Base-by-base conservation (phyloP, 2,329 filamentous ascomycete genomes). In the Sporothrix curviconia region DNA sequence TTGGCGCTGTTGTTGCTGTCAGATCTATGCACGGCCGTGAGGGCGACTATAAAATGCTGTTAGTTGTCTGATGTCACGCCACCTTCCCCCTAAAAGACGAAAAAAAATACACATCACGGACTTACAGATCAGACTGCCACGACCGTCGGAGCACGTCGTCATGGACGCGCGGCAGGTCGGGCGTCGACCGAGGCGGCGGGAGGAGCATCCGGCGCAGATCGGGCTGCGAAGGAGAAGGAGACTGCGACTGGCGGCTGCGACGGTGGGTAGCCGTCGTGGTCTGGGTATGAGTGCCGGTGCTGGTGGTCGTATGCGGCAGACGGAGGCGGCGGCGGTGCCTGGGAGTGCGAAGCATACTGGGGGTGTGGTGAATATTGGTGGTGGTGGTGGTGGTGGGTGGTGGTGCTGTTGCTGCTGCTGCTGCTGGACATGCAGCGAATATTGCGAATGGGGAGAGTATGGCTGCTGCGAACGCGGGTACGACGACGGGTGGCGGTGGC, bases 51-150 rank as follows among this genome's bases (percentile, higher is more conserved):
- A 37, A 64, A 69, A 64, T 74, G 71, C 72, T 19, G 71, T 72
- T 28, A 52, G 30, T 15, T 15, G 34, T 43, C 8, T 9, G 7
- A 24, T 12, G 3, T 11, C 8, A 8, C 14, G 37, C 9, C 6
- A 34, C 12, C n/a, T n/a, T n/a, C n/a, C n/a, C n/a, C n/a, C n/a
- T n/a, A n/a, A n/a, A n/a, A n/a, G n/a, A n/a, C n/a, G n/a, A n/a
- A n/a, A n/a, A n/a, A n/a, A n/a, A n/a, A n/a, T n/a, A n/a, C n/a
- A n/a, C n/a, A n/a, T n/a, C n/a, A n/a, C n/a, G n/a, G n/a, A 75
- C 70, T 56, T 76, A 81, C 64, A 76, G 71, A 57, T 81, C 77
- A 49, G 74, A 70, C 65, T 74, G 72, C 79, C 79, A 82, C 14
- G 76, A 71, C 62, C 75, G 74, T 59, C 69, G 69, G 61, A 81